These are phyloP conservation scores for Primulina tabacum DNA, from an alignment of 257 asterid species.

Conservation along the genomic window DNA sequence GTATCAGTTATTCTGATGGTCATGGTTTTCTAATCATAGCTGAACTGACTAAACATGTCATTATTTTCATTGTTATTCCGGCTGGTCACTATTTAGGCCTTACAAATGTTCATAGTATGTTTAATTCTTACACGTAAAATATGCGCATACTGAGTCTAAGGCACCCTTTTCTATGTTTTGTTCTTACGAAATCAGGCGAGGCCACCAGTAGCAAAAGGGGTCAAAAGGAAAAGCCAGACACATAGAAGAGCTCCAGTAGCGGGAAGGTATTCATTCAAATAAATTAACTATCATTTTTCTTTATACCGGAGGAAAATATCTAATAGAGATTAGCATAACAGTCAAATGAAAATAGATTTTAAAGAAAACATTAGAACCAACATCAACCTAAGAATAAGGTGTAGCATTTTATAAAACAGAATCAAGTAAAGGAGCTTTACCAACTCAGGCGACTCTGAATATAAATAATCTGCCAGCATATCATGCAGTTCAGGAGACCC, in stretches of 20 bases:
- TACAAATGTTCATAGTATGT: too few relatives aligned
- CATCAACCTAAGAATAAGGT: background rate
- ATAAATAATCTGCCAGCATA: constrained; percentile 87
- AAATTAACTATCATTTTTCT: background rate
- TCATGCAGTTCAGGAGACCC: constrained; percentile 96
- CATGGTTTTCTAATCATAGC: background rate
- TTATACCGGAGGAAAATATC: background rate
- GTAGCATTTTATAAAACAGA: constrained; percentile 16
- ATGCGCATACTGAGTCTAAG: background rate
- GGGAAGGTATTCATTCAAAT: background rate
- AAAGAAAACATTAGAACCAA: constrained; percentile 5
- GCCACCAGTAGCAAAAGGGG: background rate
- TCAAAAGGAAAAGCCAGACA: background rate
- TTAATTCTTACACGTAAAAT: too few relatives aligned
- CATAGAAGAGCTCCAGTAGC: background rate
- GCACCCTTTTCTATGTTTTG: background rate
- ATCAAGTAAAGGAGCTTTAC: constrained; percentile 37
- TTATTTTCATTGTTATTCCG: too few relatives aligned
- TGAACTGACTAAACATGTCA: background rate
- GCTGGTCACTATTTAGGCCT: too few relatives aligned
- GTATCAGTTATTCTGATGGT: background rate
- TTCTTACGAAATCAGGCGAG: background rate
- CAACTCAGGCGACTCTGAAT: constrained; percentile 89
- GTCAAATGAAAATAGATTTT: background rate
- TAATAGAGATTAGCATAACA: constrained; percentile 3